Base-by-base conservation (phyloP, 2,329 filamentous ascomycete species). In the Apiospora hydei region DNA sequence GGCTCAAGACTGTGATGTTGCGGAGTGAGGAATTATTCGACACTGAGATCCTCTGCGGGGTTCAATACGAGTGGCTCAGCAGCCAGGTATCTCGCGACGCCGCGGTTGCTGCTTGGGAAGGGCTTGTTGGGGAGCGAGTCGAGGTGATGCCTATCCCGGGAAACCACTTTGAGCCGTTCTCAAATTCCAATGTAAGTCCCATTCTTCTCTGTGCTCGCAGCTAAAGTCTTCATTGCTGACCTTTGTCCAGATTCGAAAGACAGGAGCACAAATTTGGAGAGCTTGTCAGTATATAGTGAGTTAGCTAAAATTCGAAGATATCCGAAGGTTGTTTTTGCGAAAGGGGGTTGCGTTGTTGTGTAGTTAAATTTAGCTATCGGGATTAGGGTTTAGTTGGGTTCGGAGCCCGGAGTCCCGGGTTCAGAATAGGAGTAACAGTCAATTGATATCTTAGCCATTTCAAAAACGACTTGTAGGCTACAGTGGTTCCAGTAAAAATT, bases 11-110 rank as follows among this genome's bases (percentile, higher is more conserved):
- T 1, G 71, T 72, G 13, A 72, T 72, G 71, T 34, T 72, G 30
- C 67, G 71, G 67, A 72, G 71, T 38, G 68, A 57, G 53, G 71
- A 72, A 8, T 18, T 72, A 38, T n/a, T 77, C 26, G 74, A 77
- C 51, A 73, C 76, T 0, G 70, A 73, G 46, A 47, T 6, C n/a
- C 69, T 76, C 14, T 77, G 74, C 24, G 74, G 71, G 1, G 76
- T 77, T n/a, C 57, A 69, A 2, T 80, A 78, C 75, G 76, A 77
- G 30, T 49, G 70, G n/a, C 67, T 79, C 44, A 69, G 70, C 61
- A 16, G 51, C 4, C 70, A 71, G 47, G 24, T 49, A 34, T 30
- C 70, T 21, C 46, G 70, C n/a, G 34, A 18, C 64, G 64, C 47
- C 4, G n/a, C 70, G 16, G 41, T 71, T 11, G 34, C 21, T 26